Percentiles rank a stretch among this genome's conserved stretches.
These are phyloP conservation scores for Wickerhamiella bombiphila DNA, from an alignment of 805 yeast species.

Conservation along the genomic window DNA sequence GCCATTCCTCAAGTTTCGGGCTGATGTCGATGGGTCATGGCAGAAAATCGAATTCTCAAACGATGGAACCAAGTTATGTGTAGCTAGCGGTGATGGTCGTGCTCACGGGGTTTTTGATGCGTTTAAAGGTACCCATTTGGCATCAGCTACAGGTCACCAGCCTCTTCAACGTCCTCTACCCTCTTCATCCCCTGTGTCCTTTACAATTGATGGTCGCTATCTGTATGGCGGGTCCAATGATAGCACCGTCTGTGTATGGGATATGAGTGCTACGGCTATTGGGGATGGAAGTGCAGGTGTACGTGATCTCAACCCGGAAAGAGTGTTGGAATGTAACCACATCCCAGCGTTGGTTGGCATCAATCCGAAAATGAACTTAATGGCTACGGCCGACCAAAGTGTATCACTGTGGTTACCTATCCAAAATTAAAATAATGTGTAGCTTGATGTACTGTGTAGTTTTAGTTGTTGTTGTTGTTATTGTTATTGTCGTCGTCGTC, in stretches of 20 bases:
- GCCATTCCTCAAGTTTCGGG: slow-evolving; percentile 36
- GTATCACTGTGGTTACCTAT: slow-evolving; percentile 30
- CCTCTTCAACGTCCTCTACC: slow-evolving; percentile 29
- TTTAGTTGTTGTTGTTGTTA: too few relatives aligned
- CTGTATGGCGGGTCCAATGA: slow-evolving; percentile 47
- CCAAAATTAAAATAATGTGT: too few relatives aligned
- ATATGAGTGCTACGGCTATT: slow-evolving; percentile 19
- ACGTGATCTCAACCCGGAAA: slow-evolving; percentile 15
- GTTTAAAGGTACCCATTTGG: slow-evolving; percentile 40
- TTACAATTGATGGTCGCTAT: slow-evolving; percentile 53
- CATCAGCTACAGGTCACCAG: slow-evolving; percentile 34
- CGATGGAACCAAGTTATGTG: slow-evolving; percentile 48
- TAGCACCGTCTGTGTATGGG: slow-evolving; percentile 41
- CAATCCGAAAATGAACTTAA: slow-evolving; percentile 44
- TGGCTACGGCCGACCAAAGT: slow-evolving; percentile 52
- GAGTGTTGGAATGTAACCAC: slow-evolving; percentile 13
- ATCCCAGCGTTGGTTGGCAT: slow-evolving; percentile 23
- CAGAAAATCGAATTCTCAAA: slow-evolving; percentile 64
- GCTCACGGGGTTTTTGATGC: slow-evolving; percentile 56
- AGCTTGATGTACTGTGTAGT: too few relatives aligned
- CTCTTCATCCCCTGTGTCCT: slow-evolving; percentile 37
- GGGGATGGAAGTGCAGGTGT: slow-evolving; percentile 5
- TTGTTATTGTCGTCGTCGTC: too few relatives aligned
- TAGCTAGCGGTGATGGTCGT: slow-evolving; percentile 42
- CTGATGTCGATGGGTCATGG: slow-evolving; percentile 32